phyloP scores from a whole-genome alignment of 345 rosid genomes.

The Raphanus raphanistrum region DNA sequence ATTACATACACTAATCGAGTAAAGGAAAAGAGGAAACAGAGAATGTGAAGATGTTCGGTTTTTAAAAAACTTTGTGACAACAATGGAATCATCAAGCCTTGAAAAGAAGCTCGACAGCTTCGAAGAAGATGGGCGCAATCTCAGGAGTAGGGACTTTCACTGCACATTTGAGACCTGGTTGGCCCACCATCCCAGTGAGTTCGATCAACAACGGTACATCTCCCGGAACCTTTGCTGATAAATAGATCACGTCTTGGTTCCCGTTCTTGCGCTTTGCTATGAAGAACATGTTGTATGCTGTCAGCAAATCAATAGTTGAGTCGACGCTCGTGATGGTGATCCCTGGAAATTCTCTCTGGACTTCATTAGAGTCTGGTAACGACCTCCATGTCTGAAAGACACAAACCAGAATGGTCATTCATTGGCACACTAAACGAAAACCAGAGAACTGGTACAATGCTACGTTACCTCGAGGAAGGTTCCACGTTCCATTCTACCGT shows the following conservation, averaged over 20 bases:
- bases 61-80: not conserved
- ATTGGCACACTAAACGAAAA: not conserved
- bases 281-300: constrained; percentile 80
- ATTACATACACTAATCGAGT: constrained; percentile 37
- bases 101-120: constrained; percentile 79
- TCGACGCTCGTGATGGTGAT: constrained; percentile 59
- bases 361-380: constrained; percentile 88
- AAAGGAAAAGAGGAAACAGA: not conserved
- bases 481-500: constrained; percentile 95
- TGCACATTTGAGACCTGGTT: constrained; percentile 83
- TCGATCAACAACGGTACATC: constrained; percentile 84
- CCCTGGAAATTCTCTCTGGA: constrained; percentile 76
- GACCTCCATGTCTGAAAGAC: constrained; percentile 68
- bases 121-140: constrained; percentile 85
- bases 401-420: constrained; percentile 1
- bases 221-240: constrained; percentile 79
- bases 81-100: constrained; percentile 43
- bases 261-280: constrained; percentile 95
- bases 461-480: constrained; percentile 90
- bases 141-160: constrained; percentile 90
- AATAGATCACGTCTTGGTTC: constrained; percentile 90
- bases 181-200: constrained; percentile 71
- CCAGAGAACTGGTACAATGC: constrained; percentile 2
- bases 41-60: constrained; percentile 4
- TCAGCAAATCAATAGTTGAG: constrained; percentile 64